Percentiles rank a stretch among this genome's conserved stretches.
These are phyloP conservation scores for Plenodomus tracheiphilus DNA, from an alignment of 2,329 filamentous ascomycete genomes.

Conservation along the genomic window DNA sequence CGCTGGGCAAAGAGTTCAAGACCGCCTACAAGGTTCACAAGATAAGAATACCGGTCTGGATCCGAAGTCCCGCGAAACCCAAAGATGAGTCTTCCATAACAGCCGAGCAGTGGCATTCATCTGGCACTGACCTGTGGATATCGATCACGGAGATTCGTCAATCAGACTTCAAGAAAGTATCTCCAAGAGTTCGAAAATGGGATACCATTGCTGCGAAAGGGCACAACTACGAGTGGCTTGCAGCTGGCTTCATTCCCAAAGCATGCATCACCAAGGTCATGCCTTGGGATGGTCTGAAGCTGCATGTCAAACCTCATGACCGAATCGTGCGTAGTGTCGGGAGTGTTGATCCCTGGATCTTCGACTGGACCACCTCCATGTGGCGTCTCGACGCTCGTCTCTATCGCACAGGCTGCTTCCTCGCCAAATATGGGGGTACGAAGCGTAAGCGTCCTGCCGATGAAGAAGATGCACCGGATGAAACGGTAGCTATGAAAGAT, in stretches of 20 bases:
- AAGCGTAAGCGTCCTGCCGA: no score
- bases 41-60: conserved; percentile 12
- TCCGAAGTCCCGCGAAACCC: conserved; percentile 1
- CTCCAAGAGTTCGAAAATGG: neutral
- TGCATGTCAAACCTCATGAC: neutral
- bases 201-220: neutral
- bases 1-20: neutral
- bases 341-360: neutral
- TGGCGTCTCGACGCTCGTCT: neutral
- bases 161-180: conserved; percentile 5
- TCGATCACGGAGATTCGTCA: conserved; percentile 13
- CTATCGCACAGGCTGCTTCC: no score
- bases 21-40: neutral
- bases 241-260: conserved; percentile 8
- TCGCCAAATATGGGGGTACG: no score
- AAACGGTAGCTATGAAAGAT: no score
- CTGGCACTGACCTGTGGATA: conserved; percentile 11
- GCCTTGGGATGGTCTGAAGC: conserved; percentile 16
- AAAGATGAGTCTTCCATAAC: conserved; percentile 1
- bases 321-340: neutral
- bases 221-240: conserved; percentile 23
- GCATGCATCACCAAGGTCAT: conserved; percentile 5
- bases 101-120: neutral
- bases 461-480: no score
- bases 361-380: neutral